These are phyloP conservation scores for Oidium heveae DNA, from an alignment of 2,329 filamentous ascomycete species.

Conservation along the genomic window DNA sequence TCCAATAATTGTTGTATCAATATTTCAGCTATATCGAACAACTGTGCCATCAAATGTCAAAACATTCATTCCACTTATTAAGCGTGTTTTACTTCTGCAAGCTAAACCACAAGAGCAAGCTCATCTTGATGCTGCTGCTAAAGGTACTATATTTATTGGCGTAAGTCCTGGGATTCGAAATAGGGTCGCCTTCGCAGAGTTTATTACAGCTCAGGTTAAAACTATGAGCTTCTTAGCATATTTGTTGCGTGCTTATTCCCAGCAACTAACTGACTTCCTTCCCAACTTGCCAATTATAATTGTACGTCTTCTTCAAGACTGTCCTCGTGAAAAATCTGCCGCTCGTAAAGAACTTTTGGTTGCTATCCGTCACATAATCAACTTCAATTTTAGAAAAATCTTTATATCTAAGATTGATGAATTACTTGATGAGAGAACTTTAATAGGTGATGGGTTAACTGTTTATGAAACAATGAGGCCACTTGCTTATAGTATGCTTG, in stretches of 20 bases:
- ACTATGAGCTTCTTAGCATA: constrained; percentile 98
- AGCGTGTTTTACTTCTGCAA: constrained; percentile 66
- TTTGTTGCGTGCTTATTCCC: constrained; percentile 64
- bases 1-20: constrained; percentile 93
- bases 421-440: constrained; percentile 71
- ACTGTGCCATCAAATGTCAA: constrained; percentile 69
- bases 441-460: constrained; percentile 87
- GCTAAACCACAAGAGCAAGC: constrained; percentile 84
- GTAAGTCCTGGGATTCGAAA: constrained; percentile 89
- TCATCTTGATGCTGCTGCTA: constrained; percentile 58
- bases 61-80: constrained; percentile 81
- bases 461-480: constrained; percentile 94
- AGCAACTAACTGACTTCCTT: constrained; percentile 70
- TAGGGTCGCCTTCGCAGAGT: constrained; percentile 80
- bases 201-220: constrained; percentile 94
- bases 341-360: constrained; percentile 88
- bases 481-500: constrained; percentile 92
- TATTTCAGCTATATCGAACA: constrained; percentile 76
- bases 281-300: constrained; percentile 69
- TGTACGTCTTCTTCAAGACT: constrained; percentile 76
- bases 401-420: constrained; percentile 90
- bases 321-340: constrained; percentile 77
- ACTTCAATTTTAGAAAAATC: constrained; percentile 92
- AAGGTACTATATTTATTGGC: constrained; percentile 67
- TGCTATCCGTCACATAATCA: constrained; percentile 93